A percentile compares a stretch with the other conserved stretches of the same genome.
Evolutionary conservation across 345 rosid genomes (phyloP).

Genomic region (Streptanthus diversifolius): DNA sequence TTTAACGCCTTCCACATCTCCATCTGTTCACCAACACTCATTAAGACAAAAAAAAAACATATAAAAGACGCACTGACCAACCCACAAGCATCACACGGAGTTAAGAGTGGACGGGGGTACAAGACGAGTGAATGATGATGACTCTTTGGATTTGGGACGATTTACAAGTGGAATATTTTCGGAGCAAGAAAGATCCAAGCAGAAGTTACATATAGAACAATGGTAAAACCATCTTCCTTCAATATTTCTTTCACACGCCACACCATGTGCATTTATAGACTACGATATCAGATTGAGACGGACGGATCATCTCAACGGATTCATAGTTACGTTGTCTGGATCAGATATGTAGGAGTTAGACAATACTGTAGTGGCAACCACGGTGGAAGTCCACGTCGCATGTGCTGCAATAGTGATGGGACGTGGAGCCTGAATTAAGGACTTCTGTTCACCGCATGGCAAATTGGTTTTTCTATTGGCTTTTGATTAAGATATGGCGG

Average conservation of each 20-base stretch:
- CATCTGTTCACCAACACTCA: conserved; percentile 42
- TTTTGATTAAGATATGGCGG: too few relatives aligned
- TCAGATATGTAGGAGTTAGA: not conserved
- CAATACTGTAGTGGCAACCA: not conserved
- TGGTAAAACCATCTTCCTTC: not conserved
- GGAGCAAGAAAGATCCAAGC: not conserved
- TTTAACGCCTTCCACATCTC: conserved; percentile 53
- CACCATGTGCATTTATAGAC: conserved; percentile 10
- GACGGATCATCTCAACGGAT: too few relatives aligned
- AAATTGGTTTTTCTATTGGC: too few relatives aligned
- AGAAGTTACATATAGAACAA: not conserved
- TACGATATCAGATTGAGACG: not conserved
- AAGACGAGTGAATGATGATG: not conserved
- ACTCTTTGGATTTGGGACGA: not conserved
- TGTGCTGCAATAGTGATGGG: not conserved
- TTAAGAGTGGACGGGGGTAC: not conserved
- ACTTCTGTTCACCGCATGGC: too few relatives aligned
- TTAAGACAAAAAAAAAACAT: not conserved
- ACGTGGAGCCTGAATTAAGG: too few relatives aligned
- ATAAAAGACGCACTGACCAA: too few relatives aligned
- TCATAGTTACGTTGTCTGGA: too few relatives aligned
- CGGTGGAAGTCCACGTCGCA: not conserved
- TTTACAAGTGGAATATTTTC: not conserved
- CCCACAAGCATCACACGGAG: not conserved
- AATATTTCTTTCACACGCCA: not conserved